These are phyloP conservation scores for Wakefieldia striispora DNA, from an alignment of 768 basidiomycete genomes.

Conservation along the genomic window DNA sequence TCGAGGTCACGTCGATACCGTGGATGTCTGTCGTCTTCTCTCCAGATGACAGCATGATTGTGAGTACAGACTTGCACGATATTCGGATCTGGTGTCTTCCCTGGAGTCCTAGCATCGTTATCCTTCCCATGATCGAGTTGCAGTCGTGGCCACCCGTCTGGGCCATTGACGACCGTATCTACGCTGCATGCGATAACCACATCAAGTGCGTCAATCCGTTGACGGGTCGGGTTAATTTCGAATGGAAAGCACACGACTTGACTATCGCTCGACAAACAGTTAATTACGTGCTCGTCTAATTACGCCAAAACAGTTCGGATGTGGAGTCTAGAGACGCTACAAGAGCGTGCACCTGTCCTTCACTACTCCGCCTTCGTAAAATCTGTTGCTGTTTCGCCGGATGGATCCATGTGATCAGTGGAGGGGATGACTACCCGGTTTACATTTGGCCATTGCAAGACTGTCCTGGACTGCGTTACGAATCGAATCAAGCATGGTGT, in stretches of 20 bases:
- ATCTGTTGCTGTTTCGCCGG: neutral
- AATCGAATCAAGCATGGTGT: neutral
- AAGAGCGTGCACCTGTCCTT: conserved; percentile 1
- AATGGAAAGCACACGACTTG: conserved; percentile 8
- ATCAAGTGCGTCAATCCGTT: conserved; percentile 2
- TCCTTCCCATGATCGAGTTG: neutral
- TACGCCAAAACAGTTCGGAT: conserved; percentile 11
- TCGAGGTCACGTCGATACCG: neutral
- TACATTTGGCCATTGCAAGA: conserved; percentile 2
- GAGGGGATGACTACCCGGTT: neutral
- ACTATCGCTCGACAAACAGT: conserved; percentile 3
- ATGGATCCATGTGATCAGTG: conserved; percentile 2
- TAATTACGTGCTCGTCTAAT: conserved; percentile 10
- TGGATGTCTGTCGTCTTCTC: conserved; percentile 2
- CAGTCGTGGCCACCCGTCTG: neutral
- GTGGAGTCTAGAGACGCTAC: conserved; percentile 8
- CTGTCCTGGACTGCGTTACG: neutral
- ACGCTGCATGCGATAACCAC: neutral
- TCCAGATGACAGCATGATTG: neutral
- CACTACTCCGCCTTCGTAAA: neutral
- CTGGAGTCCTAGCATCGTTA: neutral
- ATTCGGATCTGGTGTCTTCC: neutral
- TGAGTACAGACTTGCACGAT: neutral
- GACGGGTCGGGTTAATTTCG: neutral
- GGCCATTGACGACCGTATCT: neutral